Evolutionary conservation across 176 grass and related monocot genomes (phyloP).

Genomic region (Leersia perrieri): DNA sequence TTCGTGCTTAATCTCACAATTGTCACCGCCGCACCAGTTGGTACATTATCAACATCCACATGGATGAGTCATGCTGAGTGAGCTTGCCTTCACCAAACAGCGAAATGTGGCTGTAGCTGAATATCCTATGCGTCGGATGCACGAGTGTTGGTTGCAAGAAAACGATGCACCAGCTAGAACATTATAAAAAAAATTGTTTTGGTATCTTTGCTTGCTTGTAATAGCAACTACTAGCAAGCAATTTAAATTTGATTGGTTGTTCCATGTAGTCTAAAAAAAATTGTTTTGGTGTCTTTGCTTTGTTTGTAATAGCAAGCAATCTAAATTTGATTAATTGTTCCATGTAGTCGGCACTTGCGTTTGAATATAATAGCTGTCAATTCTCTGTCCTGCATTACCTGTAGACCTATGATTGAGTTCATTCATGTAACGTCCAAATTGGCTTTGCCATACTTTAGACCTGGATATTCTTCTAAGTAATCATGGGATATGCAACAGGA

Average conservation of each 20-base stretch:
- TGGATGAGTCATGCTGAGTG: background rate
- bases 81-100: background rate
- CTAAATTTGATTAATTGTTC: background rate
- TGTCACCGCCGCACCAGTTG: background rate
- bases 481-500: background rate
- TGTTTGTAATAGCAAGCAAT: background rate
- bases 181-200: background rate
- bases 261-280: background rate
- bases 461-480: background rate
- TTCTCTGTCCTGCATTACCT: background rate
- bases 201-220: background rate
- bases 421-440: background rate
- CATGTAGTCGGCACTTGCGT: background rate
- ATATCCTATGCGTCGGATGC: background rate
- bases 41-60: background rate
- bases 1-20: background rate
- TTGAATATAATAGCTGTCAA: background rate
- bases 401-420: background rate
- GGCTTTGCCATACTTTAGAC: too few species aligned
- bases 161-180: conserved; percentile 18
- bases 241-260: background rate
- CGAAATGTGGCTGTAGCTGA: background rate
- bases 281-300: too few species aligned
- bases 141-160: conserved; percentile 12
- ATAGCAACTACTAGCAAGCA: conserved; percentile 3